Evolutionary conservation across 768 basidiomycete genomes (phyloP), one percentile per base, ranked within the genome.

Genomic region (Boletellus ananas): DNA sequence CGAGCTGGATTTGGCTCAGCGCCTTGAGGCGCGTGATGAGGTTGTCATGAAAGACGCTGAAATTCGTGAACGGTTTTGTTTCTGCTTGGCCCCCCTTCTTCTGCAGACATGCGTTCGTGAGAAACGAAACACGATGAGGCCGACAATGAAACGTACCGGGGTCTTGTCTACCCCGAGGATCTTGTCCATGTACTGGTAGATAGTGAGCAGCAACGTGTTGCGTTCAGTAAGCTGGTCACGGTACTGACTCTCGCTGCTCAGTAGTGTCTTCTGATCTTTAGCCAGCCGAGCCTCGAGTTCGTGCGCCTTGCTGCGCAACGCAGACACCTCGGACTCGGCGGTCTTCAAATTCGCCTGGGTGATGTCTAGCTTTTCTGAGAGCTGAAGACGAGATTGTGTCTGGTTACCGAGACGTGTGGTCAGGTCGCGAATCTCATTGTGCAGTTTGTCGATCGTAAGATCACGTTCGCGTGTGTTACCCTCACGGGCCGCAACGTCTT

Each of bases 171-270:
- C 85, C 1, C 93, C 93, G 16, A 94, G 74, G 57, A 96, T 92
- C 74, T 87, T 90, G 59, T 96, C 94, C 77, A 95, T 80, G 63
- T 94, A 94, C 70, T 96, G 93, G 67, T 92, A 96, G 23, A 96
- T 90, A 8, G 91, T 92, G 58, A 96, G 73, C 46, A 97, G 72
- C 27, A 97, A 74, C 21, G 92, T 94, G 65, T 94, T 96, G 49
- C 93, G 76, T 74, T 97, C 95, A 16, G 91, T 93, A 31, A 95
- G 68, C 70, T 97, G 94, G 69, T 95, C 90, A 23, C 94, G 78
- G 63, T 90, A 93, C 68, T 91, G 85, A 47, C 72, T 79, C 68
- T 95, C 93, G 3, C 84, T 81, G 20, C 70, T 66, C 54, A 90
- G 65, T 51, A 93, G 64, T 36, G 81, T 75, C 34, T 88, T 75